These are phyloP conservation scores for Microsporum canis DNA, from an alignment of 2,329 filamentous ascomycete genomes.

Conservation along the genomic window DNA sequence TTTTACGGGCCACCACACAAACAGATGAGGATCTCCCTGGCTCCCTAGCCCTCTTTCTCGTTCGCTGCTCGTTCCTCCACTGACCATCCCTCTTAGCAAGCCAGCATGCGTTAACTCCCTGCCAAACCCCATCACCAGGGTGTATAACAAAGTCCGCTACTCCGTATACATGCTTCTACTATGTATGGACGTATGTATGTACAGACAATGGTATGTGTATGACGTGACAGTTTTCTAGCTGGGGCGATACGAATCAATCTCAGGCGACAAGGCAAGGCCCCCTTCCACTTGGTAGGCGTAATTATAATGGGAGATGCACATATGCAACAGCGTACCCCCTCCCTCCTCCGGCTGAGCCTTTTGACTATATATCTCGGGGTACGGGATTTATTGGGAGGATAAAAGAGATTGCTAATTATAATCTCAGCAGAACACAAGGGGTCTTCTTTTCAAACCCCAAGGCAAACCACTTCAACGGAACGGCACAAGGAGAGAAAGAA, in stretches of 20 bases:
- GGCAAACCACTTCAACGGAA: neutral
- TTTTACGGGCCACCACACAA: slow-evolving; percentile 1
- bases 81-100: neutral
- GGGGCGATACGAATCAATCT: slow-evolving; percentile 1
- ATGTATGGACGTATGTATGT: neutral
- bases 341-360: neutral
- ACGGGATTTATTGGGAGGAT: neutral
- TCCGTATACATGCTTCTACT: neutral
- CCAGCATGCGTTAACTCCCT: neutral
- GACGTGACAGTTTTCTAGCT: neutral
- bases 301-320: neutral
- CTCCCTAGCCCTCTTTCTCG: neutral
- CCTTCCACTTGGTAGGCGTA: neutral
- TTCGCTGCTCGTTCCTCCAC: neutral
- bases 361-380: neutral
- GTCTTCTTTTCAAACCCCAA: neutral
- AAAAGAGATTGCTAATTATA: neutral
- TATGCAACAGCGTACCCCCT: neutral
- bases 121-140: neutral
- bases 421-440: neutral
- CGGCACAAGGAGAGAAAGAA: neutral
- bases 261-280: neutral
- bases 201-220: neutral
- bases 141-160: neutral
- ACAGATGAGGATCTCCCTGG: slow-evolving; percentile 1